Percentiles rank a stretch among this genome's conserved stretches.
Evolutionary conservation across 345 rosid genomes (phyloP).

Genomic region (Laguncularia racemosa): DNA sequence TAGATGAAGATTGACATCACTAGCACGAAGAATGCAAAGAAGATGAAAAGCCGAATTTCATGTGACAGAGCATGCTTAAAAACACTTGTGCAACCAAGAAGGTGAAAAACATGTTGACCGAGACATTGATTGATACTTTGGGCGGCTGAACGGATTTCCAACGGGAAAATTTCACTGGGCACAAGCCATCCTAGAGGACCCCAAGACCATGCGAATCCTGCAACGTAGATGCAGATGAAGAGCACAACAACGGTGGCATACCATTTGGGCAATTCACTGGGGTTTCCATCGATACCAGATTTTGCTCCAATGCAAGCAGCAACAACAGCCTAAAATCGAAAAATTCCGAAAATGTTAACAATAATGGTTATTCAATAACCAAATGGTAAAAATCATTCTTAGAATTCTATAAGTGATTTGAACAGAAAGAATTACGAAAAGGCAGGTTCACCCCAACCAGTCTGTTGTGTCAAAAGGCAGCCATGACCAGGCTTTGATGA

Average conservation of each 20-base stretch:
- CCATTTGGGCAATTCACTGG: slow-evolving; percentile 72
- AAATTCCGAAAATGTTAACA: not conserved
- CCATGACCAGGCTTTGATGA: no score
- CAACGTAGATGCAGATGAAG: slow-evolving; percentile 72
- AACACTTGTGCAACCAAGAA: slow-evolving; percentile 69
- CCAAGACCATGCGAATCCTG: slow-evolving; percentile 97
- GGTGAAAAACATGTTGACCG: slow-evolving; percentile 91
- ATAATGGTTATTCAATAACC: no score
- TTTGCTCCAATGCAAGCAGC: slow-evolving; percentile 78
- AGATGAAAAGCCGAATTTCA: slow-evolving; percentile 61
- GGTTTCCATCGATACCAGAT: slow-evolving; percentile 55
- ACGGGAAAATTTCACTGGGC: slow-evolving; percentile 87
- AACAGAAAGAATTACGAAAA: no score
- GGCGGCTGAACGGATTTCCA: slow-evolving; percentile 85
- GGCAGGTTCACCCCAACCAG: no score
- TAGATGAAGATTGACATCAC: slow-evolving; percentile 46
- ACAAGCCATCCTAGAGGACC: slow-evolving; percentile 95
- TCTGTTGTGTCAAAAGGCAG: no score
- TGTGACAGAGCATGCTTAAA: slow-evolving; percentile 67
- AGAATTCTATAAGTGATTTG: no score
- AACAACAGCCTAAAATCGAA: slow-evolving; percentile 36
- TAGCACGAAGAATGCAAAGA: slow-evolving; percentile 58
- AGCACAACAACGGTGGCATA: slow-evolving; percentile 75
- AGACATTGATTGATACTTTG: slow-evolving; percentile 84
- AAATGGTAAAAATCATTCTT: no score